phyloP scores from a whole-genome alignment of 2,329 filamentous ascomycete species.

The Penicillium oxalicum region DNA sequence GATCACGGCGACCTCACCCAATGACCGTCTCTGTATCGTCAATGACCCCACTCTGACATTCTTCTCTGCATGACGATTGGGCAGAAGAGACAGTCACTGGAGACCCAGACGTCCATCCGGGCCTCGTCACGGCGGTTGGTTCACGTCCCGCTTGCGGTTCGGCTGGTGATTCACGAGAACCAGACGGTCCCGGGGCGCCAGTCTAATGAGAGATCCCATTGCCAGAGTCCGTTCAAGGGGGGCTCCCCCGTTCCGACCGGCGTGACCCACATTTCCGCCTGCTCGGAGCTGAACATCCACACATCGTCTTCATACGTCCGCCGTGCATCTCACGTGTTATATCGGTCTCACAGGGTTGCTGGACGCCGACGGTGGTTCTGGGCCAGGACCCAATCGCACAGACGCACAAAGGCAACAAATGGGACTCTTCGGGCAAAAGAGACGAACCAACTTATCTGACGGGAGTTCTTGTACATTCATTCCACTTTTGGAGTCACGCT shows the following conservation, averaged over 20 bases:
- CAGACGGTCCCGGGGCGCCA: slow-evolving; percentile 1
- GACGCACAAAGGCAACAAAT: no score
- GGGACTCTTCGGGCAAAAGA: no score
- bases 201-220: slow-evolving; percentile 12
- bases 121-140: background rate
- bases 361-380: no score
- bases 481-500: no score
- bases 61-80: slow-evolving; percentile 12
- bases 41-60: slow-evolving; percentile 14
- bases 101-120: slow-evolving; percentile 1
- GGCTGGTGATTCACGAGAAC: slow-evolving; percentile 11
- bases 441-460: no score
- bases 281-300: background rate
- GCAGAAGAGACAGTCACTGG: slow-evolving; percentile 32
- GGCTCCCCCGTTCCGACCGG: slow-evolving; percentile 5
- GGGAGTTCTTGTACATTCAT: background rate
- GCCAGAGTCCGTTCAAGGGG: no score
- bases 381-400: no score
- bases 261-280: slow-evolving; percentile 5
- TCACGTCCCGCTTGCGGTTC: slow-evolving; percentile 4
- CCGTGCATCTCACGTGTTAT: slow-evolving; percentile 4
- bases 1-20: slow-evolving; percentile 21
- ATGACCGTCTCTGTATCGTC: slow-evolving; percentile 17
- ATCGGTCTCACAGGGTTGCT: slow-evolving; percentile 6
- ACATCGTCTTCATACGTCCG: background rate